A percentile compares a stretch with the other conserved stretches of the same genome.
phyloP scores from a whole-genome alignment of 2,329 filamentous ascomycete species.

The Neopestalotiopsis clavispora region DNA sequence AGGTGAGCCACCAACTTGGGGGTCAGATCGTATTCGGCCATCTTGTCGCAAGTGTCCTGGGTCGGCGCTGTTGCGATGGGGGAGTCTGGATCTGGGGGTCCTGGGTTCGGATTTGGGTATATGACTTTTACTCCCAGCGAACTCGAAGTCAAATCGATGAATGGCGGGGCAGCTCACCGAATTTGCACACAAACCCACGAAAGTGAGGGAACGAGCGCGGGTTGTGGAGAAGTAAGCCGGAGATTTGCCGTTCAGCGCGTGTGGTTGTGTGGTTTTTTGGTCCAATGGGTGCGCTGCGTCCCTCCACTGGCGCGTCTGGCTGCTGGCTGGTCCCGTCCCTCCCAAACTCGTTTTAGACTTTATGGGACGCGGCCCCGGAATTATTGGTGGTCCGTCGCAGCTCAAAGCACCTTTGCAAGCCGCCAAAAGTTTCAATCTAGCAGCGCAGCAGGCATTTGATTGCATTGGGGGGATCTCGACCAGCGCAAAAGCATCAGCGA shows the following conservation, averaged over 20 bases:
- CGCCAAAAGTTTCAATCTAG: slow-evolving; percentile 3
- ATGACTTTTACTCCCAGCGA: slow-evolving; percentile 8
- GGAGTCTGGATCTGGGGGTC: neutral
- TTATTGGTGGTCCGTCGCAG: slow-evolving; percentile 9
- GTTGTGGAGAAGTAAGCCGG: slow-evolving; percentile 14
- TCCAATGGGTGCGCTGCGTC: too few species aligned
- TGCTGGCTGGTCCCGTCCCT: too few species aligned
- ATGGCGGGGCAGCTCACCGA: slow-evolving; percentile 18
- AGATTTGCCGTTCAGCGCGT: slow-evolving; percentile 6
- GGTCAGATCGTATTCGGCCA: slow-evolving; percentile 78
- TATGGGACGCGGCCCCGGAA: slow-evolving; percentile 8
- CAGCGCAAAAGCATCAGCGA: neutral
- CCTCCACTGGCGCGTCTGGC: too few species aligned
- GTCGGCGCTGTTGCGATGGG: neutral
- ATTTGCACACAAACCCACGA: slow-evolving; percentile 16
- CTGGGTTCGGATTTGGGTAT: neutral
- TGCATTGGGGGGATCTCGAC: neutral
- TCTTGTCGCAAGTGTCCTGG: slow-evolving; percentile 41
- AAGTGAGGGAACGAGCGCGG: slow-evolving; percentile 5
- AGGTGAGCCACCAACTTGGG: slow-evolving; percentile 90
- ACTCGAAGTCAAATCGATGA: neutral
- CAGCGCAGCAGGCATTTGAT: neutral
- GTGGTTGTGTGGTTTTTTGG: neutral
- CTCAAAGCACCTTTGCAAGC: neutral
- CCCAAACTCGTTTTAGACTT: neutral